Conservation (phyloP, 495 filamentous ascomycete genomes). For the Penicillium ochrochloron region DNA sequence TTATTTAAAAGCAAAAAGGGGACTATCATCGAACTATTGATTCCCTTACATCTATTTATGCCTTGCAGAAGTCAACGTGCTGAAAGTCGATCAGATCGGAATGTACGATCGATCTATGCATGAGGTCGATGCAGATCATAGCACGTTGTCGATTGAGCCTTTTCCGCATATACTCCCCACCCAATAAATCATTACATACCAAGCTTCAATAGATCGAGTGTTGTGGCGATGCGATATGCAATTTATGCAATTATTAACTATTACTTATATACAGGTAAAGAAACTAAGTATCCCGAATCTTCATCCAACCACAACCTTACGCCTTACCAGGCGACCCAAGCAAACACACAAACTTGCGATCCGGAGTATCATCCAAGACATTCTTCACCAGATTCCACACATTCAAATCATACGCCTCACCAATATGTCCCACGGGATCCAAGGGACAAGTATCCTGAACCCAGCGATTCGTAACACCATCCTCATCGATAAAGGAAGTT, state of each 20-base stretch:
- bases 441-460: constrained; percentile 53
- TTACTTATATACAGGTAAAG: constrained; percentile 14
- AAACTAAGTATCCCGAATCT: not conserved
- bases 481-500: constrained; percentile 51
- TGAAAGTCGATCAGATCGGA: not conserved
- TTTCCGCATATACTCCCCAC: too few relatives aligned
- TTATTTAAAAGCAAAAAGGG: not conserved
- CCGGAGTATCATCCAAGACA: constrained; percentile 47
- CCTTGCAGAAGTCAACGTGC: not conserved
- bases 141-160: not conserved
- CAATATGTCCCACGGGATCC: constrained; percentile 57
- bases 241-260: not conserved
- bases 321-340: constrained; percentile 45
- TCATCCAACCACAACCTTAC: not conserved
- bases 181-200: not conserved
- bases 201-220: not conserved
- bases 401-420: constrained; percentile 57
- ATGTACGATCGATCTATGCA: not conserved
- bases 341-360: constrained; percentile 42
- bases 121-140: not conserved
- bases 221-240: not conserved
- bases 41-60: not conserved
- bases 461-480: constrained; percentile 48
- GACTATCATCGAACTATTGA: not conserved
- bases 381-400: constrained; percentile 60